Evolutionary conservation across 192 early-diverging fungal species (phyloP).

Genomic region (Coemansia sp.): DNA sequence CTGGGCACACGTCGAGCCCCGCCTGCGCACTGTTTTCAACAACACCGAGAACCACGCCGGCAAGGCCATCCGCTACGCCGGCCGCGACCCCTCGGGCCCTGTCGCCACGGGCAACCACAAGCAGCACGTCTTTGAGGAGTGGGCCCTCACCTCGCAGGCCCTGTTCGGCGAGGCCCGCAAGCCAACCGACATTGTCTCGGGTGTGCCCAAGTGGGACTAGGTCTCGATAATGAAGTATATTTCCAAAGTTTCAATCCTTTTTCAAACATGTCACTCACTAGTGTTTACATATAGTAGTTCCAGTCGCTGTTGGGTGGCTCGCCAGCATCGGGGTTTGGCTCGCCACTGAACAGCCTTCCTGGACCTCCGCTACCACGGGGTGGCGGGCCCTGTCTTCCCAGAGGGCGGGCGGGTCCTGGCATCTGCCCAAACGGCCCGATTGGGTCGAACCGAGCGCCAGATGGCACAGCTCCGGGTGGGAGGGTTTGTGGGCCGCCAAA

Average conservation of each 20-base stretch:
- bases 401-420: conserved; percentile 11
- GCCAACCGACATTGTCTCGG: conserved; percentile 64
- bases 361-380: conserved; percentile 9
- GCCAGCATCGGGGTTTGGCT: conserved; percentile 33
- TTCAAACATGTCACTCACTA: background rate
- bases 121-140: conserved; percentile 85
- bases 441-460: conserved; percentile 91
- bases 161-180: conserved; percentile 67
- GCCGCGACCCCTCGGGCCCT: conserved; percentile 86
- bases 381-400: conserved; percentile 8
- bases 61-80: conserved; percentile 72
- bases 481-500: conserved; percentile 61
- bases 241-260: conserved; percentile 5
- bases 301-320: conserved; percentile 33
- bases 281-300: conserved; percentile 30
- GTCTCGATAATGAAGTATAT: background rate
- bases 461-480: conserved; percentile 71
- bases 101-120: conserved; percentile 94
- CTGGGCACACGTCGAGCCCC: conserved; percentile 85
- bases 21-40: conserved; percentile 77
- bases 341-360: conserved; percentile 32
- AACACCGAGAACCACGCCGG: conserved; percentile 66
- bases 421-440: conserved; percentile 72
- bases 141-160: conserved; percentile 67
- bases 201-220: conserved; percentile 68